Evolutionary conservation across 2,329 filamentous ascomycete genomes (phyloP), one percentile per base, ranked within the genome.

Genomic region (Sarocladium kiliense): DNA sequence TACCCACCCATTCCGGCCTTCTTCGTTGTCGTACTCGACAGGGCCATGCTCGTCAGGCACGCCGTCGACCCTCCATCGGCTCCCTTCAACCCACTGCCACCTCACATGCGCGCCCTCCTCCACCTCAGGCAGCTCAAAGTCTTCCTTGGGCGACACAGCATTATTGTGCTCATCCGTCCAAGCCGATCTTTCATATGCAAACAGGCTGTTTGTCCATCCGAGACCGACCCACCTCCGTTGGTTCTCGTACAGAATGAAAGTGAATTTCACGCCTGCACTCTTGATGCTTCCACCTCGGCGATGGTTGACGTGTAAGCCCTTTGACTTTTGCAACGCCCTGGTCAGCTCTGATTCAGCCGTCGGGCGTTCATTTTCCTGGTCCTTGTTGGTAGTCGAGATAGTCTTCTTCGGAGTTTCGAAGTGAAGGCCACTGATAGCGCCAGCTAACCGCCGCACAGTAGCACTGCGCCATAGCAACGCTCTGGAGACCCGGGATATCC

Each of bases 131-230:
- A 86, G 70, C 63, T 84, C 80, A 60, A 85, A 85, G 44, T 81
- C 81, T 42, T 94, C 88, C 60, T 87, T 91, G 1, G 86, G 73
- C 1, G 90, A 86, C 3, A 90, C 87, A 0, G 86, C 67, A 58
- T 96, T 96, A 55, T 95, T 82, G 67, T 97, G 91, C 71, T 99
- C 94, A 68, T 99, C 94, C 0, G 94, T 97, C 93, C 94, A 99
- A 0, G 92, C 80, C 1, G 87, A 81, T 41, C 94, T 81, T 68
- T 99, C 94, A 64, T 97, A 95, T 0, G 91, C 86, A 61, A 99
- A 91, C 58, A 99, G 76, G 37, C 87, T 95, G 2, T 87, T 87
- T 0, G 94, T 97, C 92, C 94, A 99, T 0, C 94, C 94, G 12
- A 99, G 80, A 1, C 92, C 93, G 3, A 99, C 75, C 94, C 94